Evolutionary conservation across 371 early-diverging fungal species (phyloP).

Genomic region (Globomyces sp.): DNA sequence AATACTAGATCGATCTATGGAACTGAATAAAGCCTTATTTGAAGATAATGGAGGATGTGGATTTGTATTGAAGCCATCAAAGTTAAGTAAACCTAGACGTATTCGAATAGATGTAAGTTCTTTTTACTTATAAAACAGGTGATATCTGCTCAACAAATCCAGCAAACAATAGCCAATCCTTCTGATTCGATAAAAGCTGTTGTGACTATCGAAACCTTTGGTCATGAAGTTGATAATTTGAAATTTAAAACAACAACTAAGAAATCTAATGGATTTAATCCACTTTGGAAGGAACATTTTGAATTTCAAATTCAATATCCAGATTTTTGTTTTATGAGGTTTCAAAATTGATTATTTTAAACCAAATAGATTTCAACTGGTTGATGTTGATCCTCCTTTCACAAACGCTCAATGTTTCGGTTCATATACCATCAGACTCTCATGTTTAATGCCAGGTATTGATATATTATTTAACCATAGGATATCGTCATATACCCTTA

Average conservation of each 20-base stretch:
- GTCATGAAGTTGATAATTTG: slow-evolving; percentile 14
- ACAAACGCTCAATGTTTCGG: slow-evolving; percentile 38
- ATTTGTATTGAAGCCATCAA: slow-evolving; percentile 71
- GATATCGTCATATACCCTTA: slow-evolving; percentile 62
- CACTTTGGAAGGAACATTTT: slow-evolving; percentile 58
- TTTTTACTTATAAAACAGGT: slow-evolving; percentile 24
- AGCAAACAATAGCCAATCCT: slow-evolving; percentile 1
- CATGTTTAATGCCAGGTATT: slow-evolving; percentile 39
- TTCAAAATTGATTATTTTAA: slow-evolving; percentile 2
- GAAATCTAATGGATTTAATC: slow-evolving; percentile 51
- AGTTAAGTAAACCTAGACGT: slow-evolving; percentile 19
- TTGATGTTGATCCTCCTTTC: slow-evolving; percentile 41
- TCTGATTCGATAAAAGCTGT: background rate
- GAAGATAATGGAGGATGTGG: slow-evolving; percentile 62
- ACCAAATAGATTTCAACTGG: slow-evolving; percentile 39
- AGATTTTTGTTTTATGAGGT: slow-evolving; percentile 57
- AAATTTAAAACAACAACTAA: slow-evolving; percentile 38
- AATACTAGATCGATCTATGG: slow-evolving; percentile 59
- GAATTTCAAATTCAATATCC: slow-evolving; percentile 47
- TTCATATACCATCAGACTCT: slow-evolving; percentile 52
- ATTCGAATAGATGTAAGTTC: slow-evolving; percentile 7
- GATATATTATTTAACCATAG: slow-evolving; percentile 20
- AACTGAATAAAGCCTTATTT: slow-evolving; percentile 76
- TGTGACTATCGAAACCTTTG: slow-evolving; percentile 5
- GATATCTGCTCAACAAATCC: slow-evolving; percentile 5